Evolutionary conservation across 2,329 filamentous ascomycete species (phyloP).

Genomic region (Ascomycota sp.): DNA sequence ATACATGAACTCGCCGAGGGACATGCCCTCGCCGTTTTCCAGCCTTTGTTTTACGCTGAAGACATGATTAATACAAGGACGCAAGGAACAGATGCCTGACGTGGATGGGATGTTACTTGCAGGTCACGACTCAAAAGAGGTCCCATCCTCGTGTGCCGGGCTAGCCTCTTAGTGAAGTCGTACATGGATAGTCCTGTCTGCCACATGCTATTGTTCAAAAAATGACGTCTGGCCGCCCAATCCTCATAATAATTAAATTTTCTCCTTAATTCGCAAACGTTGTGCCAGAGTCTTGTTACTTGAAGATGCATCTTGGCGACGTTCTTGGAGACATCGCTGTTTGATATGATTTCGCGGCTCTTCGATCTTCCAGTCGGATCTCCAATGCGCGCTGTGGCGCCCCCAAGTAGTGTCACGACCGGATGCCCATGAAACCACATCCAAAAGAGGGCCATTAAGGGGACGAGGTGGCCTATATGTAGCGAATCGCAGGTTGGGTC

Average conservation of each 20-base stretch:
- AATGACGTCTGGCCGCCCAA: slow-evolving; percentile 43
- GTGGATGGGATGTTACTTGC: slow-evolving; percentile 26
- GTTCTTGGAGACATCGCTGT: slow-evolving; percentile 37
- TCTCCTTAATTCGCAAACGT: slow-evolving; percentile 44
- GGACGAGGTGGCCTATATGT: slow-evolving; percentile 62
- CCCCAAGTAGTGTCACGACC: slow-evolving; percentile 47
- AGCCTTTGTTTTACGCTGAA: slow-evolving; percentile 56
- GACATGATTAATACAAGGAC: slow-evolving; percentile 4
- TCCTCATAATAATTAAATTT: slow-evolving; percentile 44
- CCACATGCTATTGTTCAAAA: slow-evolving; percentile 76
- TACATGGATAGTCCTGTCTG: slow-evolving; percentile 50
- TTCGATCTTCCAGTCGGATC: slow-evolving; percentile 54
- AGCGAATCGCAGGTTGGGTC: slow-evolving; percentile 65
- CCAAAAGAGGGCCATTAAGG: slow-evolving; percentile 71
- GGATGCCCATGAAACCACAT: slow-evolving; percentile 58
- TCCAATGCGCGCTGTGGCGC: slow-evolving; percentile 58
- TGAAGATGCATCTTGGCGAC: slow-evolving; percentile 49
- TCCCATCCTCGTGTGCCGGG: slow-evolving; percentile 54
- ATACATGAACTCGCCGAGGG: slow-evolving; percentile 81
- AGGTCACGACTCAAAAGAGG: slow-evolving; percentile 78
- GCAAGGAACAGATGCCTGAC: not conserved
- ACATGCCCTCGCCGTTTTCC: slow-evolving; percentile 78
- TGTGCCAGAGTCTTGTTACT: slow-evolving; percentile 50
- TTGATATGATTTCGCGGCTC: slow-evolving; percentile 32
- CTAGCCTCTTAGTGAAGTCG: slow-evolving; percentile 57